These are phyloP conservation scores for Suillus plorans DNA, from an alignment of 768 basidiomycete genomes.

Conservation along the genomic window DNA sequence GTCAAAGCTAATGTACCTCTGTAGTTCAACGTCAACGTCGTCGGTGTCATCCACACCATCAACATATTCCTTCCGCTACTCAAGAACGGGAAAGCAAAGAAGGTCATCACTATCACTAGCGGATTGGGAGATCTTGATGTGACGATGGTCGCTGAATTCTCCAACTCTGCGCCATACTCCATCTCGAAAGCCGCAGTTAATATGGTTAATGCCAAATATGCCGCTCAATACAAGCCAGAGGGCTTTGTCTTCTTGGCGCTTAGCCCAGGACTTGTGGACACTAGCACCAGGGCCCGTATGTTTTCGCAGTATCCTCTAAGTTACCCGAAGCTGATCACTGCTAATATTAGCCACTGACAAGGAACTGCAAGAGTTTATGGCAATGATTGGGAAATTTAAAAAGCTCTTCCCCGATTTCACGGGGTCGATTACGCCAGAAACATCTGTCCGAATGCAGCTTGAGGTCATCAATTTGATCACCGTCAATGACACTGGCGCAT, in stretches of 20 bases:
- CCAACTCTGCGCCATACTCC: constrained; percentile 24
- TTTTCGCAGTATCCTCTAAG: constrained; percentile 1
- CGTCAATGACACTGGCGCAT: constrained; percentile 16
- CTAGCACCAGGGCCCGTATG: constrained; percentile 1
- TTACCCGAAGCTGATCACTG: background rate
- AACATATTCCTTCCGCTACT: constrained; percentile 42
- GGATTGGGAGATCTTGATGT: constrained; percentile 31
- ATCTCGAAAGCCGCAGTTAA: constrained; percentile 39
- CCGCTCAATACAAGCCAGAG: constrained; percentile 28
- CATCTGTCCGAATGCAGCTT: constrained; percentile 17
- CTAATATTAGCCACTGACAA: constrained; percentile 10
- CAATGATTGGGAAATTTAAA: constrained; percentile 14
- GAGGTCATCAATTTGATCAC: constrained; percentile 16
- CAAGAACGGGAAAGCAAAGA: constrained; percentile 30
- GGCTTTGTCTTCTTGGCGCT: constrained; percentile 36
- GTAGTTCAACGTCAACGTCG: constrained; percentile 34
- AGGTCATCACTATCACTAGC: constrained; percentile 29
- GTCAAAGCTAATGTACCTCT: constrained; percentile 1
- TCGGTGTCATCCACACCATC: constrained; percentile 35
- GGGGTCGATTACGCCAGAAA: constrained; percentile 19
- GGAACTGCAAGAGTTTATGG: constrained; percentile 4
- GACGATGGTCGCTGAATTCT: constrained; percentile 15
- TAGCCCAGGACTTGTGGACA: constrained; percentile 37
- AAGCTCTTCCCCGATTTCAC: constrained; percentile 13
- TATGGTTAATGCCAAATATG: constrained; percentile 38